Base-by-base conservation (phyloP, 1,284 basidiomycete species). In the Amylostereum chailletii region DNA sequence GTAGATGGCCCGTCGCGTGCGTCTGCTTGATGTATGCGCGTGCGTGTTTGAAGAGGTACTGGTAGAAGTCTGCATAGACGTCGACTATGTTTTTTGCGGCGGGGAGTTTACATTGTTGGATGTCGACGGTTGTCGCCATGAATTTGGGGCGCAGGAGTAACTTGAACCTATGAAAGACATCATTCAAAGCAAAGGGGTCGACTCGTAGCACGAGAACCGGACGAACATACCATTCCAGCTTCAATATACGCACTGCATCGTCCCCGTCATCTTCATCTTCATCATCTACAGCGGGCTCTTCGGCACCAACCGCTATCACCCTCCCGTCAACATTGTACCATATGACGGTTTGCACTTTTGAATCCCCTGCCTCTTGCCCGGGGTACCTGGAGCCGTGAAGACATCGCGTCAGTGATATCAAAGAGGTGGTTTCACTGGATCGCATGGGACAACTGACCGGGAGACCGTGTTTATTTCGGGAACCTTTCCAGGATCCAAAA, bases 341-440 rank as follows among this genome's bases (percentile, higher is more conserved):
- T 2, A 70, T 53, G 30, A 70, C 52, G 1, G 64, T 62, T 6
- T 65, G 67, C 7, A 70, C 64, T 48, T 69, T 70, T 2, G 62
- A 65, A 45, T 65, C 60, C 0, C 63, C 66, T 3, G 39, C 34
- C 40, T 48, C 45, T 33, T 51, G 50, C 5, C 50, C 50, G n/a
- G 50, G 50, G 40, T 48, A 51, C 11, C 50, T 50, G 43, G 30
- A 5, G 9, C n/a, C 26, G 39, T 39, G 29, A 38, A 41, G 31
- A 6, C 26, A 38, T 26, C n/a, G 32, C 5, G 30, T 7, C 7
- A 19, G 10, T 4, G 6, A 31, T 26, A 5, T 43, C 42, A 43
- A 43, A 30, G n/a, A 10, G 6, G n/a, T 5, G 27, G 8, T 37
- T 19, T 19, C 19, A 19, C 19, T 19, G 19, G 19, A 19, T 19